A percentile compares a stretch with the other conserved stretches of the same genome.
phyloP scores from a whole-genome alignment of 306 rosid genomes.

The Carpinus fangiana region DNA sequence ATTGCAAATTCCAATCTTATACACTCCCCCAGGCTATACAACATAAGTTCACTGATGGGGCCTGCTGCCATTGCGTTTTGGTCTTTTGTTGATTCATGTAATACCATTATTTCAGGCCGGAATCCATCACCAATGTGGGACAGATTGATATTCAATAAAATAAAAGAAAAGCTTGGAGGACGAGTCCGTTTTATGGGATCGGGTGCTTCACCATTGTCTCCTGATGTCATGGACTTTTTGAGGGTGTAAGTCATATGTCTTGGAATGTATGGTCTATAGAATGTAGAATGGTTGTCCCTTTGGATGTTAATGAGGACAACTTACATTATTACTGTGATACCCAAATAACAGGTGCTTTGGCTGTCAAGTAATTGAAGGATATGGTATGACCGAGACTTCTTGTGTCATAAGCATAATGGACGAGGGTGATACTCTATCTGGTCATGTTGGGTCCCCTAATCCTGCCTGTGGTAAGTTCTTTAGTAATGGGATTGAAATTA shows the following conservation, averaged over 20 bases:
- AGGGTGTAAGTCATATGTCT: conserved; percentile 67
- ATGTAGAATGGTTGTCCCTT: conserved; percentile 11
- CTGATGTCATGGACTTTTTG: conserved; percentile 90
- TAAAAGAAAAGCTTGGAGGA: conserved; percentile 95
- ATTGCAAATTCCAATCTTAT: background rate
- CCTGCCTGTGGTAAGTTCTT: conserved; percentile 88
- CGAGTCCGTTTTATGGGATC: conserved; percentile 84
- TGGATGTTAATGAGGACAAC: background rate
- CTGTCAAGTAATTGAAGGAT: conserved; percentile 79
- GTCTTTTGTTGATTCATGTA: background rate
- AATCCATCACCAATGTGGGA: conserved; percentile 95
- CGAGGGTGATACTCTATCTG: conserved; percentile 55
- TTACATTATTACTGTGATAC: background rate
- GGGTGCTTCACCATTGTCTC: conserved; percentile 98
- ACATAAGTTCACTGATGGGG: background rate
- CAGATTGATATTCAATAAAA: conserved; percentile 89
- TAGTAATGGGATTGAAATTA: background rate
- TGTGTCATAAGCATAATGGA: conserved; percentile 81
- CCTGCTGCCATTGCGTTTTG: background rate
- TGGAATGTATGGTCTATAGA: background rate
- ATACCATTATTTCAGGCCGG: conserved; percentile 56
- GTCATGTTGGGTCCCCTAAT: conserved; percentile 95
- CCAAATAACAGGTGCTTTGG: conserved; percentile 75
- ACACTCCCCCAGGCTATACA: background rate
- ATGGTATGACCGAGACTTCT: conserved; percentile 96